Conservation (phyloP, 495 filamentous ascomycete genomes). For the Penicillium mononematosum region DNA sequence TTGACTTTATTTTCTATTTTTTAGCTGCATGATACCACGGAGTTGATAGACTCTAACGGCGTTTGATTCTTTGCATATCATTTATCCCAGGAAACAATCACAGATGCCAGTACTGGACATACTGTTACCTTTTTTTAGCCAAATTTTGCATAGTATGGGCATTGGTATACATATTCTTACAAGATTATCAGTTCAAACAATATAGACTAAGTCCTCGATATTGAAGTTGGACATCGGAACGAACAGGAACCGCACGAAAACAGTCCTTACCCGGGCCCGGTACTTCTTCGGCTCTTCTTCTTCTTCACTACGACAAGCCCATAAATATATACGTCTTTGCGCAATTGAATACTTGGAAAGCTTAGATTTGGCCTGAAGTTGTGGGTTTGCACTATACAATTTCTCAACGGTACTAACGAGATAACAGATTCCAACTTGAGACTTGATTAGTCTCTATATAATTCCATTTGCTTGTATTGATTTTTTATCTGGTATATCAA, state of each 20-base stretch:
- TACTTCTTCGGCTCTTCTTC: neutral
- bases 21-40: slow-evolving; percentile 4
- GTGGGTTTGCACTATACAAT: neutral
- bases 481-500: neutral
- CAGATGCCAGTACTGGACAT: neutral
- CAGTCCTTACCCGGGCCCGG: slow-evolving; percentile 21
- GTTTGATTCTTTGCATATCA: neutral
- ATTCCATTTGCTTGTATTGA: neutral
- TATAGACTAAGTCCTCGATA: neutral
- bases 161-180: neutral
- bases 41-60: neutral
- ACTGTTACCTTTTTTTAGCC: neutral
- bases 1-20: neutral
- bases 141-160: neutral
- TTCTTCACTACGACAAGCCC: neutral
- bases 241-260: slow-evolving; percentile 21
- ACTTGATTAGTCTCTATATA: neutral
- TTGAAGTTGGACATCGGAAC: slow-evolving; percentile 15
- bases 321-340: neutral
- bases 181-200: neutral
- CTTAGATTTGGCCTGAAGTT: neutral
- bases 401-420: neutral
- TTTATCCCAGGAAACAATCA: neutral
- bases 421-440: neutral
- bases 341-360: neutral